Base-by-base conservation (phyloP, 805 yeast species). In the Wickerhamiella sorbophila region DNA sequence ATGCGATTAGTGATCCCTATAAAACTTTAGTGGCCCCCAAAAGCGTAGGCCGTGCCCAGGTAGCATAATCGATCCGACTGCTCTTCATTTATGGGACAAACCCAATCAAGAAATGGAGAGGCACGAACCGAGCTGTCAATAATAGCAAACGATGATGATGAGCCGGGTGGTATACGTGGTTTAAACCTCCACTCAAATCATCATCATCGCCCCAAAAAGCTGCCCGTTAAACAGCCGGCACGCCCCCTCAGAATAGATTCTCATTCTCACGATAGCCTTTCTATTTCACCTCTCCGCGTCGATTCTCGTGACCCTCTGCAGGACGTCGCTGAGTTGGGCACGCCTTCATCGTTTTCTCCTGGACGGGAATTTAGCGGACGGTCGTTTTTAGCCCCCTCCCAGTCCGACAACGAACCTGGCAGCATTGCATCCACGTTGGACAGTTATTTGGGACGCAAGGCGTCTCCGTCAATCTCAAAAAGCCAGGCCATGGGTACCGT, bases 111-210 rank as follows among this genome's bases (percentile, higher is more conserved):
- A 17, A 47, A 49, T 50, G 49, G 20, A 37, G 49, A 38, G 27
- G 38, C 43, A 47, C 46, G 44, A 34, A 17, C 46, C 16, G 42
- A 39, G 10, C 45, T 44, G 6, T 41, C 38, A 14, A 34, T 41
- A 41, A 38, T 44, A 39, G 53, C 46, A 31, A 4, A 48, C 17
- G 56, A 53, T 17, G 56, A 52, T 39, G 56, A 53, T 24, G 56
- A 53, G 21, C 50, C 51, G 10, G 48, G 50, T 17, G 55, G 54
- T 50, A 53, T 52, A 51, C 47, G 56, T 41, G 54, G 53, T 31
- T 46, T 42, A 40, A 20, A 43, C 36, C 29, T 12, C 29, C 6
- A 24, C 12, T 8, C 12, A 24, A 24, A 24, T 24, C 29, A 24
- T 24, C 29, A 24, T 24, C 29, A 24, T 24, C 29, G 12, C 29